Evolutionary conservation across 768 basidiomycete genomes (phyloP).

Genomic region (Kwoniella sp.): DNA sequence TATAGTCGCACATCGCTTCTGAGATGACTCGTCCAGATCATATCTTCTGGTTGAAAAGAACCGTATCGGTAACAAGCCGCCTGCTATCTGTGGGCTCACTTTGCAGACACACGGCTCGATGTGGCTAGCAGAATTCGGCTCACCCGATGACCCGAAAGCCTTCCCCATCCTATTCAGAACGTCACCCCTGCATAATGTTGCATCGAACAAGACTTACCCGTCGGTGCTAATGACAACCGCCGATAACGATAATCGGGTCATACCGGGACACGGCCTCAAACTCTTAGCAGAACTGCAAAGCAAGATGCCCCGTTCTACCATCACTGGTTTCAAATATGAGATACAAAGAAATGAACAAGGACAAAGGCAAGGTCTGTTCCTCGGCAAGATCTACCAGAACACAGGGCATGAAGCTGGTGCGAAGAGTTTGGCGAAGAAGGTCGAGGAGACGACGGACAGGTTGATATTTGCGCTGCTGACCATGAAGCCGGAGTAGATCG

Average conservation of each 20-base stretch:
- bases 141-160: constrained; percentile 18
- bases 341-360: too few relatives aligned
- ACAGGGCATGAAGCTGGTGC: constrained; percentile 20
- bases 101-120: constrained; percentile 19
- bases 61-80: too few relatives aligned
- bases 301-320: background rate
- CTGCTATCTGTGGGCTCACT: too few relatives aligned
- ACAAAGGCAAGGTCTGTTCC: background rate
- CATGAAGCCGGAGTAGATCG: constrained; percentile 8
- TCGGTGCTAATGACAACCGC: constrained; percentile 21
- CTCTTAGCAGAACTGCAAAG: constrained; percentile 19
- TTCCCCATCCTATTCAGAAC: constrained; percentile 11
- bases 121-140: constrained; percentile 23
- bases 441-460: constrained; percentile 24
- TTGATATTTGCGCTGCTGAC: constrained; percentile 20
- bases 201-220: constrained; percentile 11
- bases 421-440: constrained; percentile 22
- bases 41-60: too few relatives aligned
- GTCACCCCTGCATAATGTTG: constrained; percentile 21
- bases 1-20: too few relatives aligned
- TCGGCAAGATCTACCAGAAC: constrained; percentile 20
- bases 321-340: too few relatives aligned
- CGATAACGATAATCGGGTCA: constrained; percentile 22
- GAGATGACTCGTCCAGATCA: too few relatives aligned
- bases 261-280: constrained; percentile 21